Base-by-base conservation (phyloP, 2,329 filamentous ascomycete genomes). In the Fulvia fulva region DNA sequence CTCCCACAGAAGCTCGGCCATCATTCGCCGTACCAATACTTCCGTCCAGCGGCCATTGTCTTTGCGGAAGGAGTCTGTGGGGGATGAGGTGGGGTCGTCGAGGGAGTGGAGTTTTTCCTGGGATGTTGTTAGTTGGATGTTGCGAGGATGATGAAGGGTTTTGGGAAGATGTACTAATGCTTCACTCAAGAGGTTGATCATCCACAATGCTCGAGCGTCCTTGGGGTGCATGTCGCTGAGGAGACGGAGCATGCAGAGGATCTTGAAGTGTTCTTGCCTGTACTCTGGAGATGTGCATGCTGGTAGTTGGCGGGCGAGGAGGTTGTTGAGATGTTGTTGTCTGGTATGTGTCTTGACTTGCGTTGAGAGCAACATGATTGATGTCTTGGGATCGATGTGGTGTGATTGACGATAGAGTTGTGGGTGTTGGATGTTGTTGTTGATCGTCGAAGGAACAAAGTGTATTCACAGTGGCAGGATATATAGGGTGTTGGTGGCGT, bases 221-320 rank as follows among this genome's bases (percentile, higher is more conserved):
- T 60, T 58, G 19, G 59, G 58, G 43, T 58, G 55, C 37, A 55
- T 56, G 19, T 59, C 54, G 46, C 62, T 47, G 25, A 64, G 53
- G 16, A 62, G 59, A 9, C 62, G 59, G 7, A 64, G 58, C 62
- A 62, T 64, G 46, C 55, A 54, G 26, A 59, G 50, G 51, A 64
- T 59, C 19, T 59, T 55, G 59, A 59, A 64, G 53, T 64, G 60
- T 51, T 64, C 62, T 53, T 57, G 53, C n/a, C 56, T 58, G 55
- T 53, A 64, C 21, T 64, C 62, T 34, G 43, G 51, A 19, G 62
- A 64, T 53, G 62, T 56, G 49, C 62, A 64, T 23, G 56, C n/a
- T 6, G 62, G 62, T 9, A 62, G 28, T 28, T 56, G 59, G 25
- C 32, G 51, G 19, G 57, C 41, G 43, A 60, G 58, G n/a, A 64